Conservation (phyloP, 805 yeast species). For the Cyberlindnera xishuangbannaensis region DNA sequence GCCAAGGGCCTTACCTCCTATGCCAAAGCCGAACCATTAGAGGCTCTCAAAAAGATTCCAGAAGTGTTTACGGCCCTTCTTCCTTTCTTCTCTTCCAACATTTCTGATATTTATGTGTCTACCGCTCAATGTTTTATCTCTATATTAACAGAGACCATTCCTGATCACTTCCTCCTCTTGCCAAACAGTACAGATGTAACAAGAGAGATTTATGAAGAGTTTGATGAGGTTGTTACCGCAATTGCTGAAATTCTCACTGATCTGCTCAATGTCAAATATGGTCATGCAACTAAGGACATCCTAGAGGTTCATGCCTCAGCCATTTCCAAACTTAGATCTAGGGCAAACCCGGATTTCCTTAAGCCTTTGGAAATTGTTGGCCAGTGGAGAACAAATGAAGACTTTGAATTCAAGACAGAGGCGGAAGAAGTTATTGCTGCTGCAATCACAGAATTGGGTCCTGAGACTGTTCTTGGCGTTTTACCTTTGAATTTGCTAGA, state of each 20-base stretch:
- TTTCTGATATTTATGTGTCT: conserved; percentile 57
- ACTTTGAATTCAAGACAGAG: conserved; percentile 57
- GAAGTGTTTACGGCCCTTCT: conserved; percentile 49
- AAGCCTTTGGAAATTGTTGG: conserved; percentile 70
- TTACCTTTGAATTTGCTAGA: conserved; percentile 75
- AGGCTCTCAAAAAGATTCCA: conserved; percentile 53
- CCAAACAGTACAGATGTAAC: conserved; percentile 38
- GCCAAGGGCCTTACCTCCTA: conserved; percentile 70
- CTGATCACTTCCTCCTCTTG: conserved; percentile 49
- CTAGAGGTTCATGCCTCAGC: conserved; percentile 61
- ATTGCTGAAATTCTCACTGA: conserved; percentile 52
- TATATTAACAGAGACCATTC: conserved; percentile 58
- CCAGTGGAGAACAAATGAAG: conserved; percentile 77
- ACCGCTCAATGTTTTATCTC: conserved; percentile 88
- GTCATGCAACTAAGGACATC: conserved; percentile 68
- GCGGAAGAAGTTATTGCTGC: conserved; percentile 78
- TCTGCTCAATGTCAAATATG: conserved; percentile 66
- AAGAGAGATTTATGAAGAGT: conserved; percentile 45
- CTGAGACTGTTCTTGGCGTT: conserved; percentile 66
- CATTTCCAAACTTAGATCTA: conserved; percentile 55
- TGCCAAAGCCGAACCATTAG: conserved; percentile 43
- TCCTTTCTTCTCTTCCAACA: conserved; percentile 63
- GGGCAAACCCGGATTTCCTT: conserved; percentile 67
- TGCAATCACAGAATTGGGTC: conserved; percentile 78
- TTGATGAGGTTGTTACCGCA: conserved; percentile 45